Percentiles rank a stretch among this genome's conserved stretches.
These are phyloP conservation scores for Erysimum cheiri DNA, from an alignment of 441 rosid genomes.

Conservation along the genomic window DNA sequence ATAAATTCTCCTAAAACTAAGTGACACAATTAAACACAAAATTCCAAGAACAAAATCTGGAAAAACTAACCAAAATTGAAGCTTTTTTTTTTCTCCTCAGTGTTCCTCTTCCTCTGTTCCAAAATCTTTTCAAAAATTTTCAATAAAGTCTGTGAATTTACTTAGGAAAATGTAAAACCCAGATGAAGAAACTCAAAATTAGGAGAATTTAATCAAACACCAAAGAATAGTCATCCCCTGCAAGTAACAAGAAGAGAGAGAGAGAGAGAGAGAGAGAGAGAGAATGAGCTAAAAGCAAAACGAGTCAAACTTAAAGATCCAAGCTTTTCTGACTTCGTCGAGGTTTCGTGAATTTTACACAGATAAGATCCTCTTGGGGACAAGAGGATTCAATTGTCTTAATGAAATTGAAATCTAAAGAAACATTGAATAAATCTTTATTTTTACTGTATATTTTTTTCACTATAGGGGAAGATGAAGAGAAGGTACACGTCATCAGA, in stretches of 20 bases:
- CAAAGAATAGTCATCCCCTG: slow-evolving; percentile 36
- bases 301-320: slow-evolving; percentile 43
- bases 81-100: too few species aligned
- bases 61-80: slow-evolving; percentile 34
- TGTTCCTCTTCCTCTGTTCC: slow-evolving; percentile 20
- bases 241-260: slow-evolving; percentile 38
- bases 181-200: neutral
- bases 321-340: slow-evolving; percentile 40
- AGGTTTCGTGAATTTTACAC: slow-evolving; percentile 32
- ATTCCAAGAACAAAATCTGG: neutral
- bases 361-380: slow-evolving; percentile 34
- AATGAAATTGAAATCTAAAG: slow-evolving; percentile 27
- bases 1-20: neutral
- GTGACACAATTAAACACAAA: neutral
- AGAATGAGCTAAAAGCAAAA: slow-evolving; percentile 4
- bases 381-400: slow-evolving; percentile 37
- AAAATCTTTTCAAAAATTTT: slow-evolving; percentile 3
- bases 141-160: slow-evolving; percentile 24
- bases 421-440: too few species aligned
- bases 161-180: slow-evolving; percentile 23
- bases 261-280: slow-evolving; percentile 23
- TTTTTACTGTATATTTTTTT: too few species aligned
- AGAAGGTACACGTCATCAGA: slow-evolving; percentile 34
- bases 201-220: neutral
- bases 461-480: slow-evolving; percentile 43